These are phyloP conservation scores for Lentinula aciculospora DNA, from an alignment of 768 basidiomycete species.

Conservation along the genomic window DNA sequence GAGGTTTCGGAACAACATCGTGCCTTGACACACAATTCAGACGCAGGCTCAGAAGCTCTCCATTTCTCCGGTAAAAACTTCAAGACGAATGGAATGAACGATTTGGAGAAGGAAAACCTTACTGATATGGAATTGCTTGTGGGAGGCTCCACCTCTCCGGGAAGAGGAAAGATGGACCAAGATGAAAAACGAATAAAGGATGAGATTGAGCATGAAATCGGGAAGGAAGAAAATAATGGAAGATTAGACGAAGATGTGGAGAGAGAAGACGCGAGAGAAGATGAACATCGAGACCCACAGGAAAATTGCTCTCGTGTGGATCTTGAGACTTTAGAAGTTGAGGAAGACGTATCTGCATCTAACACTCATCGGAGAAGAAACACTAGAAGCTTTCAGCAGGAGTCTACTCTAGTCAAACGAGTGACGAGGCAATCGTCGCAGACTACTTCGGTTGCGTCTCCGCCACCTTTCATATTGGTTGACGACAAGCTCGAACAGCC, in stretches of 20 bases:
- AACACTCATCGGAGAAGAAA: neutral
- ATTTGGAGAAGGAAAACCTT: neutral
- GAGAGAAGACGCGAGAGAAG: neutral
- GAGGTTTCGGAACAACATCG: neutral
- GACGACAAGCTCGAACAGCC: neutral
- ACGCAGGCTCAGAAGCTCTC: neutral
- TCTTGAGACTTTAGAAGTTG: neutral
- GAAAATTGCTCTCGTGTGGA: neutral
- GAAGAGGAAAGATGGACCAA: neutral
- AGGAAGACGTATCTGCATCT: neutral
- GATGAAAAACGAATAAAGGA: neutral
- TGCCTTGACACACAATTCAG: neutral
- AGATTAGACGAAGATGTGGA: neutral
- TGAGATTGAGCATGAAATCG: neutral
- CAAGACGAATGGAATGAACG: neutral
- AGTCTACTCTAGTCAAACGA: neutral
- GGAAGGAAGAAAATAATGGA: neutral
- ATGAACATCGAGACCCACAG: neutral
- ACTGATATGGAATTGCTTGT: neutral
- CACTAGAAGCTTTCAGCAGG: neutral
- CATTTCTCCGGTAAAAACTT: neutral
- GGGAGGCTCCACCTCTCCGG: neutral
- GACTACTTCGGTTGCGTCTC: neutral
- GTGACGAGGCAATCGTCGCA: neutral
- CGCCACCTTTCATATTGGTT: neutral